Conservation (phyloP, 495 filamentous ascomycete genomes). For the Xylaria scruposa region DNA sequence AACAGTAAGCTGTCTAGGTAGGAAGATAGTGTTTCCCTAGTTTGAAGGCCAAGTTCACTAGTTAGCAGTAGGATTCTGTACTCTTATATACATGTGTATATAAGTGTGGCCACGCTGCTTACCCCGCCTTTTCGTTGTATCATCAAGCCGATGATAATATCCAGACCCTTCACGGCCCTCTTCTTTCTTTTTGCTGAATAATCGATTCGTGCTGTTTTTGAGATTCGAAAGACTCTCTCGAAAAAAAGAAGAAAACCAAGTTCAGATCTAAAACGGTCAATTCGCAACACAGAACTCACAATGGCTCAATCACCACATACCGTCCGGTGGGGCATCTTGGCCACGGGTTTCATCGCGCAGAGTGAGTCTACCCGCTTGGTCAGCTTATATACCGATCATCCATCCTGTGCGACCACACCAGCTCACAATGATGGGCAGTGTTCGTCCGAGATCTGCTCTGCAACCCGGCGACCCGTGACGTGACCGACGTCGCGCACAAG, state of each 20-base stretch:
- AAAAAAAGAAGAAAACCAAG: background rate
- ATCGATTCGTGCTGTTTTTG: background rate
- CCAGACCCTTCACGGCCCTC: background rate
- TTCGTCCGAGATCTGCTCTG: constrained; percentile 86
- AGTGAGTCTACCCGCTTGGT: constrained; percentile 51
- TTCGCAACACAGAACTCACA: constrained; percentile 13
- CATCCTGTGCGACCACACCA: background rate
- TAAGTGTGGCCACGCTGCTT: background rate
- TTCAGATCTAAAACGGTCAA: background rate
- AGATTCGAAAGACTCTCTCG: background rate
- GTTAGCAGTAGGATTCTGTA: background rate
- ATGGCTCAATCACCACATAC: constrained; percentile 63
- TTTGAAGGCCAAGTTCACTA: background rate
- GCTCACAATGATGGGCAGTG: constrained; percentile 46
- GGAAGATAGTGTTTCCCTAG: background rate
- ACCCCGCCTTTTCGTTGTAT: constrained; percentile 22
- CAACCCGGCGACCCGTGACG: constrained; percentile 74
- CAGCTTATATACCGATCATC: background rate
- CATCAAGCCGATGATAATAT: constrained; percentile 7
- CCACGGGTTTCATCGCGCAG: constrained; percentile 80
- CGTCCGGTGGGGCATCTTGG: constrained; percentile 81
- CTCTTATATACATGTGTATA: background rate
- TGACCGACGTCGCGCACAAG: constrained; percentile 77
- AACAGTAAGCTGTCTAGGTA: constrained; percentile 21
- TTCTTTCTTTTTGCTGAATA: background rate